Evolutionary conservation across 108 stramenopile genomes (phyloP).

Genomic region (Cyclotella choctawhatcheeana): DNA sequence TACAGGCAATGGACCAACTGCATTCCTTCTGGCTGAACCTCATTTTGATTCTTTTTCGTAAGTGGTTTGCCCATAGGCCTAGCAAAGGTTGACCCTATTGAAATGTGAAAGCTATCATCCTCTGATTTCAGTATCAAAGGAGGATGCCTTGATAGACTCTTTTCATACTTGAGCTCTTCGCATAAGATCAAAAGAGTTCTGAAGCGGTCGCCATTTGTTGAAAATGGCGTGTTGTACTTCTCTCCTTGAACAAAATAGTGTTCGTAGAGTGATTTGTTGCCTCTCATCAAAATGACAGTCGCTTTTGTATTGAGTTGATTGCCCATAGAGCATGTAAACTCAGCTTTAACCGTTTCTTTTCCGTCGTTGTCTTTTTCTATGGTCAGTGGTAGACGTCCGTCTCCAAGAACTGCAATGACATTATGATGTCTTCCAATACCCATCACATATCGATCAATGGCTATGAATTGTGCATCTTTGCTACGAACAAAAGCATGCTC

Average conservation of each 20-base stretch:
- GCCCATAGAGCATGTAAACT: conserved; percentile 49
- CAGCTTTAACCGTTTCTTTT: conserved; percentile 38
- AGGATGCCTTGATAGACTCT: conserved; percentile 45
- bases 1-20: conserved; percentile 44
- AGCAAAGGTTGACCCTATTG: conserved; percentile 43
- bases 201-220: conserved; percentile 47
- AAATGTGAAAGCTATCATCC: conserved; percentile 36
- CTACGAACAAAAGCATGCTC: conserved; percentile 52
- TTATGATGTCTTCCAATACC: not conserved
- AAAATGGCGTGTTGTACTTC: conserved; percentile 42
- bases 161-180: conserved; percentile 40
- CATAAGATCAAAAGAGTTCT: conserved; percentile 47
- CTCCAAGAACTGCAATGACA: conserved; percentile 43
- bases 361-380: conserved; percentile 32
- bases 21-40: not conserved
- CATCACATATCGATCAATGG: conserved; percentile 47
- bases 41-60: not conserved
- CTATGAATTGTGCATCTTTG: conserved; percentile 44
- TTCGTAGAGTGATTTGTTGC: conserved; percentile 28
- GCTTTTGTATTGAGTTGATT: conserved; percentile 27
- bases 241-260: conserved; percentile 39
- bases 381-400: conserved; percentile 44
- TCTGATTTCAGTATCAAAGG: conserved; percentile 42
- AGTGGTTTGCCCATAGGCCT: conserved; percentile 22
- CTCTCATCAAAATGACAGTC: conserved; percentile 47